Percentiles rank a stretch among this genome's conserved stretches.
Conservation (phyloP, 305 asterid species). For the Plantago coronopus region DNA sequence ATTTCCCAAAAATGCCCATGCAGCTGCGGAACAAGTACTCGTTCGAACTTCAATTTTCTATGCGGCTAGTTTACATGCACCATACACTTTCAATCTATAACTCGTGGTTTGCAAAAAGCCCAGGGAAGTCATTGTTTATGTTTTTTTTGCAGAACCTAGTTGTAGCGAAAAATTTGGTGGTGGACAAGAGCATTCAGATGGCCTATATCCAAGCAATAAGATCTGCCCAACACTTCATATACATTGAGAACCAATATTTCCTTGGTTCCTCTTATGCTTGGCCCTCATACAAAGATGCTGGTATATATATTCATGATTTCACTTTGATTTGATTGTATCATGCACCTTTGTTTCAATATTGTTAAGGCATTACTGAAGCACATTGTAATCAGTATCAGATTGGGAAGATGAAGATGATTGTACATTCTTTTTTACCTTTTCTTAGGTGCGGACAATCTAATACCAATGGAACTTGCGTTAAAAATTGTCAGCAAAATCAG, state of each 20-base stretch:
- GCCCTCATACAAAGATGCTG: slow-evolving; percentile 23
- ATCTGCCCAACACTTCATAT: slow-evolving; percentile 92
- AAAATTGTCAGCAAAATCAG: slow-evolving; percentile 77
- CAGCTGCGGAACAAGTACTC: slow-evolving; percentile 58
- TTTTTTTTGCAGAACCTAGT: too few species aligned
- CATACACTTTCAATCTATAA: not conserved
- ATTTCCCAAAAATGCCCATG: slow-evolving; percentile 57
- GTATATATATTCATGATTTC: not conserved
- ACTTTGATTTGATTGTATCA: too few species aligned
- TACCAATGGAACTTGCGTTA: slow-evolving; percentile 95
- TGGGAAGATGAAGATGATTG: too few species aligned
- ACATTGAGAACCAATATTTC: slow-evolving; percentile 93
- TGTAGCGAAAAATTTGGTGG: slow-evolving; percentile 52
- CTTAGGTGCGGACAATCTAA: slow-evolving; percentile 90
- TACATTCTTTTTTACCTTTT: not conserved
- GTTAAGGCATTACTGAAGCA: too few species aligned
- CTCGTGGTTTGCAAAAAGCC: too few species aligned
- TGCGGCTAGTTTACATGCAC: slow-evolving; percentile 14
- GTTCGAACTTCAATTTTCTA: slow-evolving; percentile 10
- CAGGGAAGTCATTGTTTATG: too few species aligned
- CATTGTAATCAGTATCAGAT: too few species aligned
- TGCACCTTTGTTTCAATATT: too few species aligned
- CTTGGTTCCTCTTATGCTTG: slow-evolving; percentile 90
- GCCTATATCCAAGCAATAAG: slow-evolving; percentile 95
- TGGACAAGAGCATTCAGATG: slow-evolving; percentile 90